Conservation (phyloP, 2,329 filamentous ascomycete genomes). For the Davidsoniella neocaledoniae region DNA sequence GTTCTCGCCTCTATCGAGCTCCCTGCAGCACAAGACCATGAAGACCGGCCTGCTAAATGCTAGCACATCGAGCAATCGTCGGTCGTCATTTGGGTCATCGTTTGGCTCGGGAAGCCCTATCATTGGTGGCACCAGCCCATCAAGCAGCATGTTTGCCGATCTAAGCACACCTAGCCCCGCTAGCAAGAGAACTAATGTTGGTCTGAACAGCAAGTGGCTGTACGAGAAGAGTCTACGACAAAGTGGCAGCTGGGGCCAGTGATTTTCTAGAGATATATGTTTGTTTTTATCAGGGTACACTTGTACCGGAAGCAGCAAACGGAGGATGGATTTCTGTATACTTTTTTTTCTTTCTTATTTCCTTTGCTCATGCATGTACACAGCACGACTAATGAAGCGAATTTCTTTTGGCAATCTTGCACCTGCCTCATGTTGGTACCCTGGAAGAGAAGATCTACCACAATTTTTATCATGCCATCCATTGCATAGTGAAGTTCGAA, state of each 20-base stretch:
- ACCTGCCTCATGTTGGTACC: no score
- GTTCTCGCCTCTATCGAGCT: constrained; percentile 32
- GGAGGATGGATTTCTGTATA: no score
- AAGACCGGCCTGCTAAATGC: constrained; percentile 4
- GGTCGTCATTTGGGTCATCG: constrained; percentile 51
- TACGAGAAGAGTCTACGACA: constrained; percentile 64
- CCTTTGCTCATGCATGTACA: no score
- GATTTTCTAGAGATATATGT: constrained; percentile 1
- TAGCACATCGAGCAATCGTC: constrained; percentile 16
- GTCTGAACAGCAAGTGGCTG: constrained; percentile 83
- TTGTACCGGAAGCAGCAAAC: no score
- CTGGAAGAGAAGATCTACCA: no score
- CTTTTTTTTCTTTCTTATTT: no score
- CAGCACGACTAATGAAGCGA: no score
- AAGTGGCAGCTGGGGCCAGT: constrained; percentile 26
- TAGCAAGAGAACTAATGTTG: constrained; percentile 55
- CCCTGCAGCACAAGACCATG: constrained; percentile 10
- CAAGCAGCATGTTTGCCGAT: constrained; percentile 34
- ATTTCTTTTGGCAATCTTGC: no score
- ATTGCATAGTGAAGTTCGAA: no score
- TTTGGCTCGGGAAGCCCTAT: constrained; percentile 41
- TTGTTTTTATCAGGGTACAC: no score
- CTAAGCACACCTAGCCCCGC: constrained; percentile 54
- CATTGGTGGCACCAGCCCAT: constrained; percentile 25
- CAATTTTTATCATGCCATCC: no score